phyloP scores from a whole-genome alignment of 352 stramenopile species.

The Plasmopara muralis region DNA sequence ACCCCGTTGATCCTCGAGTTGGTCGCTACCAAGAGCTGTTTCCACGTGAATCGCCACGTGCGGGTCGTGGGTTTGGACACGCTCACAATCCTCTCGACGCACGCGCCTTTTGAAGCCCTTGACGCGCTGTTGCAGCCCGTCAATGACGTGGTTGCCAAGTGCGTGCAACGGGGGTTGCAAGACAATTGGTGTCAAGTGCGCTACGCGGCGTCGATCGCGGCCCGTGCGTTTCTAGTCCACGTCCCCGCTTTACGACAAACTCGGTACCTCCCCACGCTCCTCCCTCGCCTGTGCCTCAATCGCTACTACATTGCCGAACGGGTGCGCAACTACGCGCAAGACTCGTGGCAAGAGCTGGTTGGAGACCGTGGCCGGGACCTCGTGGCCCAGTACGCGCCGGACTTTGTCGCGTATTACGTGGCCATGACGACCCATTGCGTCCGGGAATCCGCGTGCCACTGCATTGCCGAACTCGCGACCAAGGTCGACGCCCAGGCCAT shows the following conservation, averaged over 20 bases:
- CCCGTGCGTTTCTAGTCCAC: slow-evolving; percentile 80
- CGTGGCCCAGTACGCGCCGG: slow-evolving; percentile 81
- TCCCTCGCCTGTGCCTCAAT: slow-evolving; percentile 96
- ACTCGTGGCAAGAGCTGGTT: slow-evolving; percentile 93
- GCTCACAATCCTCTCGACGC: slow-evolving; percentile 60
- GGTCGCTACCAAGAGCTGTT: slow-evolving; percentile 70
- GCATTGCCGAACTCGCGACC: slow-evolving; percentile 91
- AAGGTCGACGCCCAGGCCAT: slow-evolving; percentile 79
- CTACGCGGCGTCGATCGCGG: slow-evolving; percentile 91
- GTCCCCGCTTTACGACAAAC: slow-evolving; percentile 48
- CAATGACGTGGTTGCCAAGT: slow-evolving; percentile 50
- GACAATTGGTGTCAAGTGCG: slow-evolving; percentile 98
- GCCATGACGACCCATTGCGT: slow-evolving; percentile 95
- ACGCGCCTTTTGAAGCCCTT: slow-evolving; percentile 38
- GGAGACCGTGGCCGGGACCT: slow-evolving; percentile 65
- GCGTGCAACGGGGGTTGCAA: slow-evolving; percentile 76
- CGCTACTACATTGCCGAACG: slow-evolving; percentile 95
- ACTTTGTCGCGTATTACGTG: slow-evolving; percentile 94
- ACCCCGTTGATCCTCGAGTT: slow-evolving; percentile 57
- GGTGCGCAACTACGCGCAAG: slow-evolving; percentile 94
- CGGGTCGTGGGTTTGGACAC: slow-evolving; percentile 82
- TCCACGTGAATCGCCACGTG: slow-evolving; percentile 95
- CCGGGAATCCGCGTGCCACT: slow-evolving; percentile 92
- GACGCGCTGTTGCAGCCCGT: slow-evolving; percentile 26
- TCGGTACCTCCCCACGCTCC: slow-evolving; percentile 69